Conservation (phyloP, 768 basidiomycete species). For the Rubroboletus satanas region DNA sequence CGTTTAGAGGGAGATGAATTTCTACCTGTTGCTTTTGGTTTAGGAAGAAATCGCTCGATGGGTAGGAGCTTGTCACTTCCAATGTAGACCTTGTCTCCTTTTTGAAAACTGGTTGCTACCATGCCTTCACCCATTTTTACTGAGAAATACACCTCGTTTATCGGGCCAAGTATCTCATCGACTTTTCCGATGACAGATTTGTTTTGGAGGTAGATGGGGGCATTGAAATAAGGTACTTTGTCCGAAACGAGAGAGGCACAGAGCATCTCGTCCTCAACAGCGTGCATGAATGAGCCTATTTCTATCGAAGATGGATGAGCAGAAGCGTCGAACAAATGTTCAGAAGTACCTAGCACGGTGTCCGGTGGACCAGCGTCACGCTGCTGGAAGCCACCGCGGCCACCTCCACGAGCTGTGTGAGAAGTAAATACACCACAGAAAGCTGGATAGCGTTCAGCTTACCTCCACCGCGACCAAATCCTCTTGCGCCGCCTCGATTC, state of each 20-base stretch:
- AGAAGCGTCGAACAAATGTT: not conserved
- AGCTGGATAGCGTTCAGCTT: not conserved
- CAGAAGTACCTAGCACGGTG: constrained; percentile 57
- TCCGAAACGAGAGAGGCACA: constrained; percentile 80
- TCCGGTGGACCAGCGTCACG: constrained; percentile 79
- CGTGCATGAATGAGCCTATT: constrained; percentile 88
- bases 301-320: constrained; percentile 46
- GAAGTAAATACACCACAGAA: constrained; percentile 1
- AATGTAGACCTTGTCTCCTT: constrained; percentile 97
- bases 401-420: constrained; percentile 50
- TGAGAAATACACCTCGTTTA: constrained; percentile 97
- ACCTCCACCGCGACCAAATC: constrained; percentile 55
- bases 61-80: constrained; percentile 96
- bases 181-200: constrained; percentile 96
- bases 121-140: constrained; percentile 97
- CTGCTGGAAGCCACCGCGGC: constrained; percentile 69
- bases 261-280: constrained; percentile 98
- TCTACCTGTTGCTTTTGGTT: constrained; percentile 82
- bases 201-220: constrained; percentile 95
- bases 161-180: constrained; percentile 98
- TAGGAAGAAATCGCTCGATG: constrained; percentile 94
- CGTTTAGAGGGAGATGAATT: constrained; percentile 21
- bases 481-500: constrained; percentile 53
- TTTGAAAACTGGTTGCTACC: constrained; percentile 93
- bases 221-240: constrained; percentile 98